Evolutionary conservation across 225 moss, liverwort and hornwort species (phyloP), one percentile per base, ranked within the genome.

Genomic region (Marchantia paleacea): DNA sequence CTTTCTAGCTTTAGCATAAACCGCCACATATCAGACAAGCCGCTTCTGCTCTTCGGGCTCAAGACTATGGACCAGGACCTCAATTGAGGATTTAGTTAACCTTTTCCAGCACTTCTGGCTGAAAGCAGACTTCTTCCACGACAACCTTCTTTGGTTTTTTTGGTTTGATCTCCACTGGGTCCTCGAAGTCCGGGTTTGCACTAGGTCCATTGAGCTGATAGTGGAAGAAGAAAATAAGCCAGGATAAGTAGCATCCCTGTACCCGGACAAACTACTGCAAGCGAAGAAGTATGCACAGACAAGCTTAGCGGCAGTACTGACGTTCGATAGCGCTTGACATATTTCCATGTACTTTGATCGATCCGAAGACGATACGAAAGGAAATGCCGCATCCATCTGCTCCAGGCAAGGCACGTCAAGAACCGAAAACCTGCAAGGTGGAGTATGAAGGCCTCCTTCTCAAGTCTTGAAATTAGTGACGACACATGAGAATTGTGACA

Each of bases 331-430:
- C 19, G 76, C 76, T 49, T 76, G 76, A 22, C 76, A 76, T 20
- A 61, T 30, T 76, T 76, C 60, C 18, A 76, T 31, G 22, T 76
- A 76, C 60, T 76, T 76, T 48, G 61, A 76, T 76, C 76, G 76
- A 62, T 76, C 76, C 10, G 76, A 60, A 9, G 76, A 76, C 9
- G 76, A 76, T 22, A 76, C 76, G 22, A 76, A 76, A 20, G 76
- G 76, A 19, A 76, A 48, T 3, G 76, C 76, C n/a, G 39, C 29
- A 49, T 76, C 76, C 76, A 76, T 76, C 76, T 76, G 76, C 30
- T 26, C 19, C 61, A n/a, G 48, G 76, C 10, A 75, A 57, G 52
- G 52, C 73, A 52, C 65, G 26, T 65, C 19, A 2, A 13, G 29
- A 31, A 7, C 8, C 49, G 47, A 71, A 49, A 6, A 69, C 39